Conservation (phyloP, 192 early-diverging fungal genomes). For the Oehlia diaphana region DNA sequence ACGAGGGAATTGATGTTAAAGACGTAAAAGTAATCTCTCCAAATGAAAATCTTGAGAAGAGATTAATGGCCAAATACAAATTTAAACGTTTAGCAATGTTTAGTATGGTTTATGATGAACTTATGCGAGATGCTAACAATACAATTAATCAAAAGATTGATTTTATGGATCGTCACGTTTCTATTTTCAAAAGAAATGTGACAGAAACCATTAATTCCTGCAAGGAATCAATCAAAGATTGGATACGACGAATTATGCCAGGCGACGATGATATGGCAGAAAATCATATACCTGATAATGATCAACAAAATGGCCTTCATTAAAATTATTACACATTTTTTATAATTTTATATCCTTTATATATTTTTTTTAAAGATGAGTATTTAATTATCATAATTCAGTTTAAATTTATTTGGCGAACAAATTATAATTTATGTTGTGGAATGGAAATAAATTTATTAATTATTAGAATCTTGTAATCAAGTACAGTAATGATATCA, state of each 20-base stretch:
- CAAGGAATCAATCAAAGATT: not conserved
- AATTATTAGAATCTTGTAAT: too few relatives aligned
- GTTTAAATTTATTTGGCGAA: too few relatives aligned
- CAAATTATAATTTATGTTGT: too few relatives aligned
- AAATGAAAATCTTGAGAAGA: not conserved
- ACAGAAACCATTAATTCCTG: not conserved
- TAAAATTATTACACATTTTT: too few relatives aligned
- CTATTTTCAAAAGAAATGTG: not conserved
- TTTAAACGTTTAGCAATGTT: not conserved
- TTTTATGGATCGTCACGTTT: not conserved
- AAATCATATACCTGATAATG: not conserved
- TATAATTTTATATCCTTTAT: too few relatives aligned
- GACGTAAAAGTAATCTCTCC: slow-evolving; percentile 16
- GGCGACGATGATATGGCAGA: not conserved
- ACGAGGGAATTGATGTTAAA: slow-evolving; percentile 32
- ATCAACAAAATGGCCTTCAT: not conserved
- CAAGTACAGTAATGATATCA: too few relatives aligned
- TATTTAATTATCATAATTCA: too few relatives aligned
- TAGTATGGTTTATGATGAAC: not conserved
- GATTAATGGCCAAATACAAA: not conserved
- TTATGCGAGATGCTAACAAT: not conserved
- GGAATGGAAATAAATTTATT: too few relatives aligned
- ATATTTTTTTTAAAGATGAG: too few relatives aligned
- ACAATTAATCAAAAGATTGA: not conserved
- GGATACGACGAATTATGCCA: not conserved